Percentiles rank a stretch among this genome's conserved stretches.
phyloP scores from a whole-genome alignment of 192 early-diverging fungal genomes.

The Coemansia sp. region DNA sequence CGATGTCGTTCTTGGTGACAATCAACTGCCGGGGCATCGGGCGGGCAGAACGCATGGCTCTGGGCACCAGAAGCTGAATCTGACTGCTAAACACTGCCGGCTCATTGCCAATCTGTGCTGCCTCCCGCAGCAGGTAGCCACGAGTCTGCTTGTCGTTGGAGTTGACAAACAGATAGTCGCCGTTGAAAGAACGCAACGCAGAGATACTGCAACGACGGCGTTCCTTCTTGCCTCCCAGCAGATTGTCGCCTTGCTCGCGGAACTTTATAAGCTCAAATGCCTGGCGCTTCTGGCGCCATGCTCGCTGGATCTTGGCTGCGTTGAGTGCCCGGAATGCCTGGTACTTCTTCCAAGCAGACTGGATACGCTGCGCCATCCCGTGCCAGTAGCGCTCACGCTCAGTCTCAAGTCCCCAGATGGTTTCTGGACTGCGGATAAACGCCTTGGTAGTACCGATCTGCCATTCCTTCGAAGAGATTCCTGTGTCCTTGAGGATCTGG shows the following conservation, averaged over 20 bases:
- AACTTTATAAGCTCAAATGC: constrained; percentile 85
- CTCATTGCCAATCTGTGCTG: constrained; percentile 49
- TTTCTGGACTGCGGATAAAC: constrained; percentile 95
- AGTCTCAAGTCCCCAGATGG: constrained; percentile 86
- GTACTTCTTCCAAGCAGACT: constrained; percentile 83
- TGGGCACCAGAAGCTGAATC: constrained; percentile 64
- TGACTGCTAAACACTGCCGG: constrained; percentile 60
- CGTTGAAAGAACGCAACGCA: constrained; percentile 79
- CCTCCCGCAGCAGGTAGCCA: constrained; percentile 39
- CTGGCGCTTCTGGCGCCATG: constrained; percentile 75
- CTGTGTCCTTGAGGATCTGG: constrained; percentile 81
- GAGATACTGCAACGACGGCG: constrained; percentile 82
- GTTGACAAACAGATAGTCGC: constrained; percentile 84
- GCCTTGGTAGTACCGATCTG: constrained; percentile 93
- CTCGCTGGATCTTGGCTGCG: constrained; percentile 72
- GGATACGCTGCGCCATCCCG: constrained; percentile 89
- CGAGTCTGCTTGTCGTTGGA: constrained; percentile 14
- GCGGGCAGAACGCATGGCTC: constrained; percentile 68
- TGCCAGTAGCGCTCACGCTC: constrained; percentile 95
- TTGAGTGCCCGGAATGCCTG: constrained; percentile 62
- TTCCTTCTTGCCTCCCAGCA: constrained; percentile 88
- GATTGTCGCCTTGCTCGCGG: constrained; percentile 89
- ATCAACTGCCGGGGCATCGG: constrained; percentile 71
- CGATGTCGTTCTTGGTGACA: constrained; percentile 61
- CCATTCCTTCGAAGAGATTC: constrained; percentile 84